Percentiles rank a stretch among this genome's conserved stretches.
phyloP scores from a whole-genome alignment of 2,329 filamentous ascomycete genomes.

The Scorias spongiosa region DNA sequence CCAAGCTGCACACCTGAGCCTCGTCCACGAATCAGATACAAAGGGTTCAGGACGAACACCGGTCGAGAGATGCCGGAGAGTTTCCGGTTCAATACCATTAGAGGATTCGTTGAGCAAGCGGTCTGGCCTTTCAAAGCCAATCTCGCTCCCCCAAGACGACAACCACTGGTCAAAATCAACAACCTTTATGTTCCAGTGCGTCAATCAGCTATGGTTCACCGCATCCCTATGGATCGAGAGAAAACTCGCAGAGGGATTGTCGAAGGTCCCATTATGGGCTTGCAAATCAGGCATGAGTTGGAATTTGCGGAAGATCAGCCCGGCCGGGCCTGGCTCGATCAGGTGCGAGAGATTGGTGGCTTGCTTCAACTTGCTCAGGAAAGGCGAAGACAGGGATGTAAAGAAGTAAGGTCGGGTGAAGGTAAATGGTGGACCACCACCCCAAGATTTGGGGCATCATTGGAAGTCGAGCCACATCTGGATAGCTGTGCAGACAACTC shows the following conservation, averaged over 20 bases:
- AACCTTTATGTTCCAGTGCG: slow-evolving; percentile 40
- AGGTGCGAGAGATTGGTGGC: slow-evolving; percentile 42
- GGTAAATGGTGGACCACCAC: slow-evolving; percentile 45
- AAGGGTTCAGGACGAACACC: slow-evolving; percentile 41
- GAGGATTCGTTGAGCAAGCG: slow-evolving; percentile 41
- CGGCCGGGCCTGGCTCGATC: slow-evolving; percentile 29
- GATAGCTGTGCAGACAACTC: slow-evolving; percentile 17
- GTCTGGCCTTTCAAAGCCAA: slow-evolving; percentile 44
- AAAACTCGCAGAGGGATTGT: slow-evolving; percentile 39
- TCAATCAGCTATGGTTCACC: slow-evolving; percentile 39
- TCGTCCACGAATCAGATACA: slow-evolving; percentile 27
- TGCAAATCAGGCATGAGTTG: slow-evolving; percentile 40
- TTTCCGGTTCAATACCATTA: slow-evolving; percentile 40
- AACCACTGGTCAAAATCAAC: slow-evolving; percentile 27
- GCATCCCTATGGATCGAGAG: slow-evolving; percentile 36
- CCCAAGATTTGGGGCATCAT: slow-evolving; percentile 39
- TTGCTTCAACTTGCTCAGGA: slow-evolving; percentile 46
- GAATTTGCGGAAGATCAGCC: slow-evolving; percentile 29
- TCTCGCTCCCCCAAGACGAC: slow-evolving; percentile 29
- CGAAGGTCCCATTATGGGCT: slow-evolving; percentile 42
- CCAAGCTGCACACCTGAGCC: slow-evolving; percentile 6
- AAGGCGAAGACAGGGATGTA: slow-evolving; percentile 38
- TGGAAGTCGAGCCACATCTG: slow-evolving; percentile 25
- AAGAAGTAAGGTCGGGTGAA: slow-evolving; percentile 35
- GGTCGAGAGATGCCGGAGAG: slow-evolving; percentile 44